A percentile compares a stretch with the other conserved stretches of the same genome.
phyloP scores from a whole-genome alignment of 352 stramenopile genomes.

The Phytophthora fragariae region DNA sequence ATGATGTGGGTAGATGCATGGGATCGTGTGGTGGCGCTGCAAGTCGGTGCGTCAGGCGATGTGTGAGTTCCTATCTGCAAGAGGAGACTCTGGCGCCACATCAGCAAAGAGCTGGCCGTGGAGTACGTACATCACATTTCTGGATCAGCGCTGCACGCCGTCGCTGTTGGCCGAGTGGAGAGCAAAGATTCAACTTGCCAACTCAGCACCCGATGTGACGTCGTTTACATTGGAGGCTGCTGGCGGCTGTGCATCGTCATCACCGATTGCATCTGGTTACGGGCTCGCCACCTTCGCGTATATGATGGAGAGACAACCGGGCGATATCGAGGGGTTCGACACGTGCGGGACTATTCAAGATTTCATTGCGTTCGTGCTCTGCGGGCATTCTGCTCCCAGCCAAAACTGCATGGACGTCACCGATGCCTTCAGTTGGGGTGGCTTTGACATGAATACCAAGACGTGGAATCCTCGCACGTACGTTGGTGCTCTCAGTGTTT shows the following conservation, averaged over 20 bases:
- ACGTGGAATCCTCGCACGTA: constrained; percentile 57
- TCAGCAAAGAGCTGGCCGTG: constrained; percentile 36
- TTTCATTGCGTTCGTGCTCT: constrained; percentile 67
- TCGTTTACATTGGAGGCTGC: constrained; percentile 10
- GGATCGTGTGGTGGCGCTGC: constrained; percentile 80
- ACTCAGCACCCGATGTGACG: constrained; percentile 4
- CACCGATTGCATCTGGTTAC: constrained; percentile 62
- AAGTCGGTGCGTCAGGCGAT: constrained; percentile 35
- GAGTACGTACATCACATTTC: constrained; percentile 74
- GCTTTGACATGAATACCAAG: constrained; percentile 51
- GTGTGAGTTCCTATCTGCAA: constrained; percentile 23
- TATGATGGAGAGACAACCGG: constrained; percentile 39
- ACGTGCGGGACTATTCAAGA: constrained; percentile 80
- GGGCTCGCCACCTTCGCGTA: constrained; percentile 71
- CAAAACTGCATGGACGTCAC: constrained; percentile 70
- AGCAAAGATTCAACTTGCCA: constrained; percentile 27
- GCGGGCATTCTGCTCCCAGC: constrained; percentile 37
- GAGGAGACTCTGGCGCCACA: neutral
- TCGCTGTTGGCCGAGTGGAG: constrained; percentile 48
- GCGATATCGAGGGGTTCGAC: constrained; percentile 48
- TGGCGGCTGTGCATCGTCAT: constrained; percentile 38
- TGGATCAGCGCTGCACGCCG: constrained; percentile 69
- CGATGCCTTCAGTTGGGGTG: constrained; percentile 78
- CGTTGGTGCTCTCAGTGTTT: neutral
- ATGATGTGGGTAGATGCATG: constrained; percentile 64